Base-by-base conservation (phyloP, 2,329 filamentous ascomycete species). In the Scedosporium apiospermum region DNA sequence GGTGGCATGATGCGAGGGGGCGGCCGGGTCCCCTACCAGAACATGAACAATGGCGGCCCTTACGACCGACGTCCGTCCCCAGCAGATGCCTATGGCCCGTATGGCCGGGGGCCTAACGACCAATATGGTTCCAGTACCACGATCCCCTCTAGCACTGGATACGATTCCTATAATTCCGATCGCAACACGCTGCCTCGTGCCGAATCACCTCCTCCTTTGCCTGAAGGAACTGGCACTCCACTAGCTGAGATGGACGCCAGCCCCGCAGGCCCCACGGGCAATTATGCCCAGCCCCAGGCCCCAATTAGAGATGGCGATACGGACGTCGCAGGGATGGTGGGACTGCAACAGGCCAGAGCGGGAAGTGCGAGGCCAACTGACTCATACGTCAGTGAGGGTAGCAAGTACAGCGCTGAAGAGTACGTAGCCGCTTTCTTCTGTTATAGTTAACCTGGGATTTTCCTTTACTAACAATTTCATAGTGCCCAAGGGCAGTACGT, bases 171-270 rank as follows among this genome's bases (percentile, higher is more conserved):
- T n/a, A 70, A 73, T 18, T 71, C 65, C 10, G 71, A 75, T 58
- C 23, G 34, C 18, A 41, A 63, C 7, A 64, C 49, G 21, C 72
- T 87, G 23, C 82, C 85, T 2, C 79, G 85, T 65, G 86, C 84
- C 9, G 85, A 87, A 67, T 87, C 85, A 1, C 85, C 85, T 7
- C 86, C 87, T 16, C 87, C 87, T 5, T 71, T 88, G 21, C 79
- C 82, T 3, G 78, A 76, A 62, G 26, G 59, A 58, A 12, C 42
- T 38, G 5, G 53, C 34, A 7, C 51, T 23, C 23, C 34, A 27
- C 64, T 58, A 6, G 83, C 92, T 61, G 91, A 95, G 72, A 93
- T 96, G 90, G 88, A 93, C 71, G 86, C 88, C 41, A 81, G 78
- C 62, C 80, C 81, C n/a, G 72, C 74, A 62, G 75, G 74, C 30